Evolutionary conservation across 305 asterid genomes (phyloP).

Genomic region (Fraxinus sp.): DNA sequence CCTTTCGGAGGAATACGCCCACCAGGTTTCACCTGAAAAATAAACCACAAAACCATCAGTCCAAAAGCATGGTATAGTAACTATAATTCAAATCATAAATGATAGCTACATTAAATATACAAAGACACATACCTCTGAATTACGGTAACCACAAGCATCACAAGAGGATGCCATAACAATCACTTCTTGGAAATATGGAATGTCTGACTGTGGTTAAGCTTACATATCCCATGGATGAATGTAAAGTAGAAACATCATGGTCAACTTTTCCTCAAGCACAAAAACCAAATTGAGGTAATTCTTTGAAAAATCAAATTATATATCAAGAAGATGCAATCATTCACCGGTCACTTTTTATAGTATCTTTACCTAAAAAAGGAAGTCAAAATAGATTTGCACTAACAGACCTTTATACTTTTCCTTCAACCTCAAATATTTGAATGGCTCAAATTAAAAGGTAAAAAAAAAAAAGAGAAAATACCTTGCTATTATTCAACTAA

Average conservation of each 20-base stretch:
- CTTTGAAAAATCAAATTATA: not conserved
- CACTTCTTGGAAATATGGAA: constrained; percentile 92
- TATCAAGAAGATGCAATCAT: not conserved
- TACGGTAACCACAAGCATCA: constrained; percentile 90
- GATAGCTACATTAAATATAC: not conserved
- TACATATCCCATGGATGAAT: constrained; percentile 22
- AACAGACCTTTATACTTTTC: not conserved
- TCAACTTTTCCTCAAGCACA: constrained; percentile 4
- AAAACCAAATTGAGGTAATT: not conserved
- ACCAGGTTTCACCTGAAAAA: constrained; percentile 81
- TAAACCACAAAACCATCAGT: constrained; percentile 17
- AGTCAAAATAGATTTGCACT: not conserved
- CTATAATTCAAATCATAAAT: not conserved
- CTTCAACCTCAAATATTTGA: not conserved
- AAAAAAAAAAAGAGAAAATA: not conserved
- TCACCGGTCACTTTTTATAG: not conserved
- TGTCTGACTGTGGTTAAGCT: constrained; percentile 71
- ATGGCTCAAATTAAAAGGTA: not conserved
- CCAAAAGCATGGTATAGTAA: not conserved
- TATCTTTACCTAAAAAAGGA: not conserved
- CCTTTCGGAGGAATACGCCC: constrained; percentile 86
- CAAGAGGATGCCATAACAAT: constrained; percentile 93
- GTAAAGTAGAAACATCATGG: not conserved
- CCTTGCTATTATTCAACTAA: not conserved
- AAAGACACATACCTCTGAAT: constrained; percentile 66